These are phyloP conservation scores for Paraleonurus japonicus DNA, from an alignment of 257 asterid genomes.

Conservation along the genomic window DNA sequence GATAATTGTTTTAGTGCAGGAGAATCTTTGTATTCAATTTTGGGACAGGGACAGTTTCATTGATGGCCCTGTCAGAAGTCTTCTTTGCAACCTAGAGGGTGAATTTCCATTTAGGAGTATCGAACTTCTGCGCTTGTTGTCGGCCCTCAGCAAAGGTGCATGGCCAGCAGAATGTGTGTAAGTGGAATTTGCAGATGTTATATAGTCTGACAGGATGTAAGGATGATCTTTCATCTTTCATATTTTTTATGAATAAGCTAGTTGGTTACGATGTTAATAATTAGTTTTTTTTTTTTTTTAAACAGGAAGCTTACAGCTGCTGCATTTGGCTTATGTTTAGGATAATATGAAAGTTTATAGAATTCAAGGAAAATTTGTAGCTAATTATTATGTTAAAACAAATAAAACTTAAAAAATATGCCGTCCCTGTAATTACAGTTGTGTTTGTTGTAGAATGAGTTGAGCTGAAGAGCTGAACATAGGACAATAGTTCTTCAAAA, in stretches of 20 bases:
- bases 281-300: background rate
- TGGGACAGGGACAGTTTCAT: slow-evolving; percentile 92
- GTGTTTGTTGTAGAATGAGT: background rate
- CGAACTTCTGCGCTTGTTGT: slow-evolving; percentile 67
- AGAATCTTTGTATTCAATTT: slow-evolving; percentile 83
- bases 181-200: slow-evolving; percentile 42
- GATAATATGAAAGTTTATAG: background rate
- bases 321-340: background rate
- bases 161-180: slow-evolving; percentile 98
- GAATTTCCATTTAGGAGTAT: slow-evolving; percentile 78
- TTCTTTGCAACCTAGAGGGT: slow-evolving; percentile 82
- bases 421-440: background rate
- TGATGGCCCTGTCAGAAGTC: slow-evolving; percentile 92
- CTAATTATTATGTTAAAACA: background rate
- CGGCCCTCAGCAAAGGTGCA: slow-evolving; percentile 83
- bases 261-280: background rate
- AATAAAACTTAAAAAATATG: background rate
- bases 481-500: background rate
- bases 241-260: background rate
- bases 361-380: background rate
- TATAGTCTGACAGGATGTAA: background rate
- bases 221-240: background rate
- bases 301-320: background rate
- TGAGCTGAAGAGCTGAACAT: background rate
- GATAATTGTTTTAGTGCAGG: slow-evolving; percentile 54